A percentile compares a stretch with the other conserved stretches of the same genome.
Conservation (phyloP, 2,329 filamentous ascomycete species). For the Pyrenochaeta sp. region DNA sequence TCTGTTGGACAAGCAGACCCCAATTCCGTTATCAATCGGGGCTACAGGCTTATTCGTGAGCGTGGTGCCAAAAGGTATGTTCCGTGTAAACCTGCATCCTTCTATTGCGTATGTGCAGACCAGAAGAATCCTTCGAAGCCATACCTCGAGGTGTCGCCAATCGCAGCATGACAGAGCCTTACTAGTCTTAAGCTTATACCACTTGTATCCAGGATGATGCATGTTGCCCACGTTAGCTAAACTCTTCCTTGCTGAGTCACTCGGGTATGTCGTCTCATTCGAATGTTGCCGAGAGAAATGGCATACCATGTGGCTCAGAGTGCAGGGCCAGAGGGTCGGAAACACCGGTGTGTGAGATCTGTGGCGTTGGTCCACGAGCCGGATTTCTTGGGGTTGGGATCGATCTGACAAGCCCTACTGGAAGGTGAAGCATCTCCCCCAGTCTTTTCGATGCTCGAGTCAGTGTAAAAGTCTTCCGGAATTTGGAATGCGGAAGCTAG, state of each 20-base stretch:
- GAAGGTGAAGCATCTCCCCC: no score
- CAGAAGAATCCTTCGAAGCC: conserved; percentile 5
- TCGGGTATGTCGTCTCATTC: neutral
- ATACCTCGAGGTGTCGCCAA: neutral
- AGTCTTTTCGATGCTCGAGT: no score
- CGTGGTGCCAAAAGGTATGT: neutral
- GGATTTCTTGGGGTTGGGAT: no score
- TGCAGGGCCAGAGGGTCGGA: no score
- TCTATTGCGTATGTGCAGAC: neutral
- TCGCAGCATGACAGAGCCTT: neutral
- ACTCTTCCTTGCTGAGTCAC: conserved; percentile 2
- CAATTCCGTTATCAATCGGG: conserved; percentile 6
- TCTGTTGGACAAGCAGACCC: neutral
- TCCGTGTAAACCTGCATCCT: neutral
- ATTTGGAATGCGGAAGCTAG: no score
- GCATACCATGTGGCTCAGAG: no score
- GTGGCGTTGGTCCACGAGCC: no score
- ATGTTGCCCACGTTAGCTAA: neutral
- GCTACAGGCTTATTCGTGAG: neutral
- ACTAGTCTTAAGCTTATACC: neutral
- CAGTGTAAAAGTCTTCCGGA: no score
- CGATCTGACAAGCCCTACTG: no score
- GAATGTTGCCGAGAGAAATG: neutral
- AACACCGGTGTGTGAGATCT: no score
- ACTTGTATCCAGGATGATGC: neutral